Base-by-base conservation (phyloP, 1,139 yeast genomes). In the Magnusiomyces starmeri region DNA sequence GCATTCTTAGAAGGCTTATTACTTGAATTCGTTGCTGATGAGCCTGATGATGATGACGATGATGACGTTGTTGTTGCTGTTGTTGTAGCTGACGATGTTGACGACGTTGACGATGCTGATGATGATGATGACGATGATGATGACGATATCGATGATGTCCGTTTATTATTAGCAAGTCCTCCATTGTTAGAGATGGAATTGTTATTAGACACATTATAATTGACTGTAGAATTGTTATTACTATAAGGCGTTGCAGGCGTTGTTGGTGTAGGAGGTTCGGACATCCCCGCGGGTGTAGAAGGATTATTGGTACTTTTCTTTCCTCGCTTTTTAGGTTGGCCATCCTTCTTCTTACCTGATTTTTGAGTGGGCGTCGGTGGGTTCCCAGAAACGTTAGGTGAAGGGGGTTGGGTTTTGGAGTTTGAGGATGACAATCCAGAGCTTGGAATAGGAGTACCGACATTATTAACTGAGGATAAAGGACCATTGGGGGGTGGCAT, bases 281-380 rank as follows among this genome's bases (percentile, higher is more conserved):
- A 64, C 63, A 56, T 48, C 54, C 57, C 62, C 27, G 66, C 67
- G 1, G 69, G 66, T 20, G 67, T 60, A 18, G 62, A 63, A 10
- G 60, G 56, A 27, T 50, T 56, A 22, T 48, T 59, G 8, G 37
- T 18, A 6, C 37, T 56, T 44, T 59, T 59, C 40, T 52, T 54
- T 22, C 53, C 54, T 25, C 60, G 56, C 54, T 57, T 59, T 53
- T 60, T 63, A 6, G 45, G 56, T 48, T 59, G 67, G 51, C 69
- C 68, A 41, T 73, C 68, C 62, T 74, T 70, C 50, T 74, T 75
- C 44, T 65, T 66, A 29, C 74, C 58, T 43, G 74, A 58, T 46
- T 70, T 66, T 39, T 71, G 63, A 1, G 76, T 70, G 73, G 79
- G 76, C 46, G 70, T 67, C 2, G 75, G 69, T 53, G 77, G 79